These are phyloP conservation scores for Bruguiera gymnorhiza DNA, from an alignment of 345 rosid genomes.

Conservation along the genomic window DNA sequence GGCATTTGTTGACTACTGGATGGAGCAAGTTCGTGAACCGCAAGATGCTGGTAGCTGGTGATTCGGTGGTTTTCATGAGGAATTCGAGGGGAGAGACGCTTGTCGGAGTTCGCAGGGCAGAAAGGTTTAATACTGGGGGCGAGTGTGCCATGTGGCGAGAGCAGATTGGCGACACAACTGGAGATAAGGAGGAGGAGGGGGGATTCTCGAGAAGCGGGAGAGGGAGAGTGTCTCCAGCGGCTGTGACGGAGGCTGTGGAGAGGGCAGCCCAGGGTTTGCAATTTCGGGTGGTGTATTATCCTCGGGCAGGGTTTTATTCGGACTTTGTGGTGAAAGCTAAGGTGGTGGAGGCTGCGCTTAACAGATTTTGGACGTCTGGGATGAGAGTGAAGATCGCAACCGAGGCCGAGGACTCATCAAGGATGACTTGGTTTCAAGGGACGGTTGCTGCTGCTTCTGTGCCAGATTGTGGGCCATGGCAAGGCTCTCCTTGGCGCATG, in stretches of 20 bases:
- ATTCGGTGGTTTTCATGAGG: conserved; percentile 82
- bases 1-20: conserved; percentile 86
- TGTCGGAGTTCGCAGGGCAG: conserved; percentile 62
- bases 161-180: conserved; percentile 21
- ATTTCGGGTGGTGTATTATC: conserved; percentile 80
- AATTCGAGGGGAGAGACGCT: conserved; percentile 50
- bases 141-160: conserved; percentile 50
- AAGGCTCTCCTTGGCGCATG: conserved; percentile 83
- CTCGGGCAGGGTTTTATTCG: conserved; percentile 55
- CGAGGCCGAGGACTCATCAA: conserved; percentile 76
- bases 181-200: conserved; percentile 19
- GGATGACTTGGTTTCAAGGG: conserved; percentile 79
- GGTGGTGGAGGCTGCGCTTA: conserved; percentile 62
- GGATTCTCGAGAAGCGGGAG: conserved; percentile 37
- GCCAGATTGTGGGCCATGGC: conserved; percentile 54
- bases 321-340: conserved; percentile 80
- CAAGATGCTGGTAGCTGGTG: conserved; percentile 89
- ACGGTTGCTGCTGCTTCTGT: conserved; percentile 39
- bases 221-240: conserved; percentile 46
- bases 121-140: conserved; percentile 30
- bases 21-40: conserved; percentile 92
- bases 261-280: conserved; percentile 52
- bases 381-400: conserved; percentile 75
- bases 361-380: conserved; percentile 51
- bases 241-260: conserved; percentile 50